These are phyloP conservation scores for Pisolithus sp. DNA, from an alignment of 768 basidiomycete species.

Conservation along the genomic window DNA sequence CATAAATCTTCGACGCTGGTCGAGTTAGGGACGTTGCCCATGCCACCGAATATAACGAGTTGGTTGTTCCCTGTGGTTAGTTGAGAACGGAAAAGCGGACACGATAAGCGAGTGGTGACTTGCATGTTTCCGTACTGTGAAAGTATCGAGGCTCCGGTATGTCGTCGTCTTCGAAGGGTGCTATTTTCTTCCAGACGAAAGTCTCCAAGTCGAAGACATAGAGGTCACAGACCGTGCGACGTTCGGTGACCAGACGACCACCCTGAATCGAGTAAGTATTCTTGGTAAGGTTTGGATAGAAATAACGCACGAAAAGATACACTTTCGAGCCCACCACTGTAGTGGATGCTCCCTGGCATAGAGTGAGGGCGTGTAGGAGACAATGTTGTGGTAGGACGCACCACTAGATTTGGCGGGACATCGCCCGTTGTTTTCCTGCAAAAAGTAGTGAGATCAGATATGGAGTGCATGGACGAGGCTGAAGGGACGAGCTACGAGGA, in stretches of 20 bases:
- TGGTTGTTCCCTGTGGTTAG: conserved; percentile 65
- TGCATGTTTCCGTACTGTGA: conserved; percentile 85
- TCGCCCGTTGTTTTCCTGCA: conserved; percentile 78
- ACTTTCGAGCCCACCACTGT: conserved; percentile 83
- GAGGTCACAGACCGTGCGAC: conserved; percentile 85
- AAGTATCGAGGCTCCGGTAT: conserved; percentile 87
- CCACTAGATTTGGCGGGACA: conserved; percentile 84
- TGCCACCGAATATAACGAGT: conserved; percentile 91
- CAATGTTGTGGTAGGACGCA: conserved; percentile 33
- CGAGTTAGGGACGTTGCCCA: conserved; percentile 75
- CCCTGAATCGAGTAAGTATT: conserved; percentile 43
- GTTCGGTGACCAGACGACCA: conserved; percentile 78
- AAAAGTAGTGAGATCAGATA: conserved; percentile 85
- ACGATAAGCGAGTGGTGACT: conserved; percentile 12
- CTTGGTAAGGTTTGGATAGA: background rate
- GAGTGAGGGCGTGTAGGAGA: background rate
- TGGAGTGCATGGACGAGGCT: conserved; percentile 53
- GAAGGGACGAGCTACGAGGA: background rate
- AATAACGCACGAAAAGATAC: conserved; percentile 74
- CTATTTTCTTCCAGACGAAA: conserved; percentile 72
- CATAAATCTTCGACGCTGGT: conserved; percentile 73
- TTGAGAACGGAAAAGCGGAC: conserved; percentile 8
- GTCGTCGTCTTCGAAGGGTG: conserved; percentile 55
- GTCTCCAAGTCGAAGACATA: conserved; percentile 84
- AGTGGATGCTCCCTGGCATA: conserved; percentile 76